Conservation (phyloP, 2,329 filamentous ascomycete genomes). For the Ambrosiella cleistominuta region DNA sequence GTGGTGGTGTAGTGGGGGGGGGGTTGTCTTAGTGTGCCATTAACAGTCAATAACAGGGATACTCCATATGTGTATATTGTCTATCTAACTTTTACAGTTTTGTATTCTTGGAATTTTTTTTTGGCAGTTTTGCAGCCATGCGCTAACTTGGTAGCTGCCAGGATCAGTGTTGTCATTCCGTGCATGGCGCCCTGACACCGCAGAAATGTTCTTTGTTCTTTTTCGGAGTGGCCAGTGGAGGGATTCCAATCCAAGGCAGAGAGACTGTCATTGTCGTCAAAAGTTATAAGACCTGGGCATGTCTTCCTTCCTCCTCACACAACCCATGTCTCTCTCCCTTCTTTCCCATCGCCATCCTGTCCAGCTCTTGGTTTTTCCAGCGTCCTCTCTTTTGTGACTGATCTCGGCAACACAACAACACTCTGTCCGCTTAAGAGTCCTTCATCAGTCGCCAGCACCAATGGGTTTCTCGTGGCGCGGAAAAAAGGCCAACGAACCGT, state of each 20-base stretch:
- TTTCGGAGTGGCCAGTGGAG: neutral
- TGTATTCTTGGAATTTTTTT: too few species aligned
- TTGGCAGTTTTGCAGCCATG: too few species aligned
- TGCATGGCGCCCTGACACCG: neutral
- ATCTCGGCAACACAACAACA: neutral
- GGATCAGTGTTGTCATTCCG: neutral
- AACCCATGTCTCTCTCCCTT: constrained; percentile 1
- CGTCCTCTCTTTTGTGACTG: constrained; percentile 7
- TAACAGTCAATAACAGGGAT: too few species aligned
- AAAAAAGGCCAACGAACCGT: constrained; percentile 8
- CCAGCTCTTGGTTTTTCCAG: neutral
- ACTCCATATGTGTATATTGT: too few species aligned
- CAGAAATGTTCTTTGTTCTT: neutral
- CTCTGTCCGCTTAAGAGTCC: neutral
- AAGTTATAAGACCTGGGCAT: constrained; percentile 5
- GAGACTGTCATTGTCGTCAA: neutral
- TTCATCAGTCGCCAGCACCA: neutral
- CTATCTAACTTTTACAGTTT: too few species aligned
- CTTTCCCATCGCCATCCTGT: constrained; percentile 5
- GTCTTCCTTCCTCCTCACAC: constrained; percentile 9
- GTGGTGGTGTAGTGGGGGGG: too few species aligned
- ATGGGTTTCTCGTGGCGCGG: constrained; percentile 12
- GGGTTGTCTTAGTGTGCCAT: too few species aligned
- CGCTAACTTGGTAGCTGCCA: too few species aligned
- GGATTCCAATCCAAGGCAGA: constrained; percentile 4